Evolutionary conservation across 2,329 filamentous ascomycete species (phyloP).

Genomic region (Colletotrichum phormii): DNA sequence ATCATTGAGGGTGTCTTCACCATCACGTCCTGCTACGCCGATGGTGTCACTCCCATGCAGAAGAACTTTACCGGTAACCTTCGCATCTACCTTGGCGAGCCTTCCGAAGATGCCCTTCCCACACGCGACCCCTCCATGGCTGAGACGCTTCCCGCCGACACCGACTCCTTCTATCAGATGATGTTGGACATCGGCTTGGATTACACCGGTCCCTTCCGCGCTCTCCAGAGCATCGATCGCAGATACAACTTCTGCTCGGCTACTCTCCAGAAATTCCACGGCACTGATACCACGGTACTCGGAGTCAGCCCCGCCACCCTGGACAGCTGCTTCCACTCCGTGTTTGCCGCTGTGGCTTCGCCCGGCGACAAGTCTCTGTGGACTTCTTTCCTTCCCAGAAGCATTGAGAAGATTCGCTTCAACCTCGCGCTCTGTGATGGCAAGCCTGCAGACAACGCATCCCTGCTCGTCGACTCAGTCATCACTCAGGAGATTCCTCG

Average conservation of each 20-base stretch:
- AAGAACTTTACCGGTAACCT: slow-evolving; percentile 38
- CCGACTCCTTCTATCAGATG: slow-evolving; percentile 38
- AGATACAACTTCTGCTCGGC: slow-evolving; percentile 34
- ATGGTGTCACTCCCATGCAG: slow-evolving; percentile 33
- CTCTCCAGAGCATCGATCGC: slow-evolving; percentile 36
- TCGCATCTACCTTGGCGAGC: slow-evolving; percentile 38
- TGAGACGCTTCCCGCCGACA: slow-evolving; percentile 36
- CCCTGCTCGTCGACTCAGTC: slow-evolving; percentile 45
- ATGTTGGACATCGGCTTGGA: slow-evolving; percentile 38
- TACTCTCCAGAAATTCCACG: slow-evolving; percentile 42
- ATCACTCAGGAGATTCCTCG: slow-evolving; percentile 44
- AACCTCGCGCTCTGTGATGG: slow-evolving; percentile 30
- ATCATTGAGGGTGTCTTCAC: slow-evolving; percentile 35
- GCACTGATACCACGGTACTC: slow-evolving; percentile 25
- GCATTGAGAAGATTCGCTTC: slow-evolving; percentile 40
- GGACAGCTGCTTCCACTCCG: slow-evolving; percentile 50
- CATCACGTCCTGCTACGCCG: slow-evolving; percentile 34
- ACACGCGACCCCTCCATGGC: slow-evolving; percentile 36
- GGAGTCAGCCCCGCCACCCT: slow-evolving; percentile 49
- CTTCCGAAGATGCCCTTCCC: slow-evolving; percentile 35
- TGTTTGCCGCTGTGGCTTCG: slow-evolving; percentile 46
- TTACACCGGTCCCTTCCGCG: slow-evolving; percentile 39
- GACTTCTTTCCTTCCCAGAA: slow-evolving; percentile 45
- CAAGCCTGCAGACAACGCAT: slow-evolving; percentile 24
- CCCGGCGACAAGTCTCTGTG: slow-evolving; percentile 49